phyloP scores from a whole-genome alignment of 78 protist genomes.

The Dictyostelium citrinum region DNA sequence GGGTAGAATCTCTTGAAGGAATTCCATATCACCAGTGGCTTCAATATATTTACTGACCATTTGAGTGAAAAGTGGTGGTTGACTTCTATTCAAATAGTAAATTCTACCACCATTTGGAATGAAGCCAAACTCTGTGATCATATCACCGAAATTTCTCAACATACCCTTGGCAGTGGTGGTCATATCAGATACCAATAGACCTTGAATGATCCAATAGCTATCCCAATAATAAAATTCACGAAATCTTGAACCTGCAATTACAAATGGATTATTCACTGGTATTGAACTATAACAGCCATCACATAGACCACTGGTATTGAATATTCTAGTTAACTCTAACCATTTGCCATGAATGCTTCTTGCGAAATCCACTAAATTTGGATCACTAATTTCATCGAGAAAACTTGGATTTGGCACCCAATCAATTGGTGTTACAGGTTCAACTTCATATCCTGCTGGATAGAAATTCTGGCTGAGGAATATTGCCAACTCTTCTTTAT shows the following conservation, averaged over 20 bases:
- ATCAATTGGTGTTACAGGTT: slow-evolving; percentile 11
- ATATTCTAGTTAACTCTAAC: slow-evolving; percentile 8
- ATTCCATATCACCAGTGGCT: background rate
- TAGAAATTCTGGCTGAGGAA: slow-evolving; percentile 3
- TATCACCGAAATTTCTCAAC: slow-evolving; percentile 14
- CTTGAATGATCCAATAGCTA: slow-evolving; percentile 80
- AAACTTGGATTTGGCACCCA: slow-evolving; percentile 66
- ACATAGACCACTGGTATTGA: slow-evolving; percentile 42
- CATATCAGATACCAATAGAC: slow-evolving; percentile 76
- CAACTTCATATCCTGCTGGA: slow-evolving; percentile 62
- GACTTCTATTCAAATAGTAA: slow-evolving; percentile 82
- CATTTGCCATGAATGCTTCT: slow-evolving; percentile 25
- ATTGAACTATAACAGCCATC: slow-evolving; percentile 26
- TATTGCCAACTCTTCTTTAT: background rate
- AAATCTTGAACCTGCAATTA: slow-evolving; percentile 86
- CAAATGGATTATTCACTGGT: slow-evolving; percentile 69
- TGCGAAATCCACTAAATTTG: background rate
- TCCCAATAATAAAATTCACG: slow-evolving; percentile 88
- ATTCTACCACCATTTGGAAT: slow-evolving; percentile 89
- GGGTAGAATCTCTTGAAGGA: slow-evolving; percentile 34
- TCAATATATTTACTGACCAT: slow-evolving; percentile 64
- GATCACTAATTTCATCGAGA: background rate
- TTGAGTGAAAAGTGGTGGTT: slow-evolving; percentile 86
- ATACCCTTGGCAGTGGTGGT: slow-evolving; percentile 50
- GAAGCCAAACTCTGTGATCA: slow-evolving; percentile 56